These are phyloP conservation scores for Amaranthus tricolor DNA, from an alignment of 179 eudicot species.

Conservation along the genomic window DNA sequence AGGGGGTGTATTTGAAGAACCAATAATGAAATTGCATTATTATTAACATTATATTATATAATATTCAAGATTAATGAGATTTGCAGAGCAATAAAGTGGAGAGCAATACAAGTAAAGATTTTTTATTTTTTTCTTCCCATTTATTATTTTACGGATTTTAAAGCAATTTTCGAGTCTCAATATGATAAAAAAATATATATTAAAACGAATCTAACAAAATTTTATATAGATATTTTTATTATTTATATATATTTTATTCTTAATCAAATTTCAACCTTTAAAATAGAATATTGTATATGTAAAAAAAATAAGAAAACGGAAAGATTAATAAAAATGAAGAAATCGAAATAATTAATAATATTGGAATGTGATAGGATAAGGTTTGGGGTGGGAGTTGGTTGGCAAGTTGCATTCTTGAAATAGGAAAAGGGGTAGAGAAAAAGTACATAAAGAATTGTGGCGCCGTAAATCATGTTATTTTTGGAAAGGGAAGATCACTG, in stretches of 20 bases:
- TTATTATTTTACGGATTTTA: too few relatives aligned
- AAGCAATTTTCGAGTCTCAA: too few relatives aligned
- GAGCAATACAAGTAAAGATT: background rate
- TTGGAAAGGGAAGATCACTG: slow-evolving; percentile 15
- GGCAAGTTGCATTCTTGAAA: slow-evolving; percentile 16
- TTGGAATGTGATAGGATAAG: slow-evolving; percentile 33
- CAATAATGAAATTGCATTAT: slow-evolving; percentile 16
- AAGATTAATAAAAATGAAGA: slow-evolving; percentile 2
- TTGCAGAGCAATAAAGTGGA: background rate
- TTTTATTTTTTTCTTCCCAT: too few relatives aligned
- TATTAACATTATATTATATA: slow-evolving; percentile 2
- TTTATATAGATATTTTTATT: background rate
- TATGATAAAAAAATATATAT: background rate
- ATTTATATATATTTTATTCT: background rate
- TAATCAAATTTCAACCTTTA: too few relatives aligned
- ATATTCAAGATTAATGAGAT: background rate
- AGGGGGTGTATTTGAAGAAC: slow-evolving; percentile 17
- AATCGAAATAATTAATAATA: too few relatives aligned
- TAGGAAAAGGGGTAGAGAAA: background rate
- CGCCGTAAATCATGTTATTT: slow-evolving; percentile 22
- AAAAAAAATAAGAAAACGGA: too few relatives aligned
- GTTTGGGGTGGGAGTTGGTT: slow-evolving; percentile 17
- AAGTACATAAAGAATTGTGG: background rate
- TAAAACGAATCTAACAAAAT: background rate
- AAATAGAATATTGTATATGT: too few relatives aligned